A percentile compares a stretch with the other conserved stretches of the same genome.
phyloP scores from a whole-genome alignment of 2,329 filamentous ascomycete species.

The Aspergillus sp. region DNA sequence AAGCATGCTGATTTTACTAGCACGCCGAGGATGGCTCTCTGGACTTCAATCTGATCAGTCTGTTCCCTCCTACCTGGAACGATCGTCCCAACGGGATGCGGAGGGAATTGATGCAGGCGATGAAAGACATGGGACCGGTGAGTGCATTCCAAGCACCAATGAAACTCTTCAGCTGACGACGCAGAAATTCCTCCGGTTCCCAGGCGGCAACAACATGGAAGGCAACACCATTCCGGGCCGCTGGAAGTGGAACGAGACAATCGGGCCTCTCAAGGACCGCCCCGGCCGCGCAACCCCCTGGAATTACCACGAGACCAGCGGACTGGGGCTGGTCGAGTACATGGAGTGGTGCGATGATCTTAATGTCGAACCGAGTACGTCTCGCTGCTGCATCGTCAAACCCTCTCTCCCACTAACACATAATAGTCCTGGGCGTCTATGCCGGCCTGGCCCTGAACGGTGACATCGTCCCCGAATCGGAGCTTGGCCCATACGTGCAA shows the following conservation, averaged over 20 bases:
- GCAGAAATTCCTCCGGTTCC: constrained; percentile 42
- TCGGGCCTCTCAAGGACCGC: constrained; percentile 40
- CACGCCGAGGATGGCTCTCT: constrained; percentile 31
- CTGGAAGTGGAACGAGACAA: constrained; percentile 46
- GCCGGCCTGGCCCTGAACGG: constrained; percentile 36
- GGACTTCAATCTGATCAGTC: constrained; percentile 44
- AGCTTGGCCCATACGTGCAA: constrained; percentile 23
- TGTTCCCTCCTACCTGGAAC: constrained; percentile 49
- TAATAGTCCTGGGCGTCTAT: constrained; percentile 34
- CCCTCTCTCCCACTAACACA: background rate
- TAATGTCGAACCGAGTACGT: constrained; percentile 29
- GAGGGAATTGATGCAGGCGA: constrained; percentile 40
- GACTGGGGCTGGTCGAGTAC: constrained; percentile 40
- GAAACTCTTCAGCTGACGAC: constrained; percentile 17
- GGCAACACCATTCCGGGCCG: constrained; percentile 26
- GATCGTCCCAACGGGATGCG: constrained; percentile 43
- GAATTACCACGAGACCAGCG: constrained; percentile 37
- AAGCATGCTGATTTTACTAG: no score
- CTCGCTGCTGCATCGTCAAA: background rate
- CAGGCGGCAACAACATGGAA: constrained; percentile 44
- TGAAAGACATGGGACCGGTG: constrained; percentile 16
- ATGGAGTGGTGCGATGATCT: constrained; percentile 41
- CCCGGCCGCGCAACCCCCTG: constrained; percentile 34
- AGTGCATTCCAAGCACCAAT: constrained; percentile 2
- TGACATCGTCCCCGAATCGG: constrained; percentile 27